Percentiles rank a stretch among this genome's conserved stretches.
These are phyloP conservation scores for Podochytrium sp. DNA, from an alignment of 192 early-diverging fungal genomes.

Conservation along the genomic window DNA sequence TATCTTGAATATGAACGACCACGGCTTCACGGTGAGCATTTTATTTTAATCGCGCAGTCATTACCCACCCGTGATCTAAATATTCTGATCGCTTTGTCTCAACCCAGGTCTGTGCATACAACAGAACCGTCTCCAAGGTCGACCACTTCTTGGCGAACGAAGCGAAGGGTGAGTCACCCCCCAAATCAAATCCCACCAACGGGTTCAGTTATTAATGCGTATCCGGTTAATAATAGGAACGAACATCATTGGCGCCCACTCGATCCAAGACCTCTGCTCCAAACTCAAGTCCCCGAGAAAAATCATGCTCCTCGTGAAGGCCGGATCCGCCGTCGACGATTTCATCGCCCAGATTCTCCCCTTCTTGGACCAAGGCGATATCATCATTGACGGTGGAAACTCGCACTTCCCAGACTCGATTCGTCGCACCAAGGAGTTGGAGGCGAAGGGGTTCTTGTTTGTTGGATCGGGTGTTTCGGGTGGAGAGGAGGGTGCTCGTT, in stretches of 20 bases:
- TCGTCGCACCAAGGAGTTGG: conserved; percentile 86
- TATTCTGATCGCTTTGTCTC: neutral
- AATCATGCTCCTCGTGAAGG: conserved; percentile 98
- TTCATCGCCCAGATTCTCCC: conserved; percentile 92
- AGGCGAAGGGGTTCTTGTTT: conserved; percentile 90
- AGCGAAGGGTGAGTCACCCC: conserved; percentile 78
- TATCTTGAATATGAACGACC: conserved; percentile 98
- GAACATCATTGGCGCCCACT: conserved; percentile 91
- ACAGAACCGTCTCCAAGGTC: conserved; percentile 94
- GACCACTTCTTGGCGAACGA: conserved; percentile 94
- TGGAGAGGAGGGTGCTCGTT: conserved; percentile 98
- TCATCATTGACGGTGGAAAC: conserved; percentile 99
- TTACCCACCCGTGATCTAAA: neutral
- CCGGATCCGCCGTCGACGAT: conserved; percentile 89
- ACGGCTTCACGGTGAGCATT: conserved; percentile 73
- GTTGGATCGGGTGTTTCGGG: conserved; percentile 98
- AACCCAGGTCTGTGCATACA: conserved; percentile 84
- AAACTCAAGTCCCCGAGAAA: conserved; percentile 96
- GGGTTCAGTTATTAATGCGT: neutral
- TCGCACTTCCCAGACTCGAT: conserved; percentile 97
- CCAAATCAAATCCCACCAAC: neutral
- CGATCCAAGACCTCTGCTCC: conserved; percentile 89
- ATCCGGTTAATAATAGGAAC: conserved; percentile 62
- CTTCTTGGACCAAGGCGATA: conserved; percentile 84
- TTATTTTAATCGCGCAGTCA: neutral